These are phyloP conservation scores for Carex littledalei DNA, from an alignment of 176 grass and related monocot species.

Conservation along the genomic window DNA sequence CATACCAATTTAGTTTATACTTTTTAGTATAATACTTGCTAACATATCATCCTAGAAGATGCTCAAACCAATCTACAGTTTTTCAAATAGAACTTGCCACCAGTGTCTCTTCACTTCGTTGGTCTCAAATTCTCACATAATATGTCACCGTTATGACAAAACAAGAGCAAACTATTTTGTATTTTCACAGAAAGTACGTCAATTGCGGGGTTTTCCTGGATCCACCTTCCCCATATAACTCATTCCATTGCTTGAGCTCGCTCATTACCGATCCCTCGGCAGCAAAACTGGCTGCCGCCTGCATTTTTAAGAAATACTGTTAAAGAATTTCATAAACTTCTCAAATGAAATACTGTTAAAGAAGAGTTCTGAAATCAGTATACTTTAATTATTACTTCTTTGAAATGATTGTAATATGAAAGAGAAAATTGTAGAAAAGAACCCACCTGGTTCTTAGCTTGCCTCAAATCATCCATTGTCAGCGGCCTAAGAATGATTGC, in stretches of 20 bases:
- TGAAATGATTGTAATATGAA: not conserved
- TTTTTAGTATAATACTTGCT: not conserved
- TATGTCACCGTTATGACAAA: not conserved
- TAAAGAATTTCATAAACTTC: not conserved
- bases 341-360: not conserved
- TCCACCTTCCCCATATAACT: constrained; percentile 87
- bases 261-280: constrained; percentile 76
- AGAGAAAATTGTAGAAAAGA: not conserved
- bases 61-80: not conserved
- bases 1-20: not conserved
- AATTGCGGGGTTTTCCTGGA: constrained; percentile 89
- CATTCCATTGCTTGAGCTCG: constrained; percentile 94
- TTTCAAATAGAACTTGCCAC: not conserved
- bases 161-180: not conserved
- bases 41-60: not conserved
- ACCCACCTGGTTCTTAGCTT: constrained; percentile 85
- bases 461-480: constrained; percentile 77
- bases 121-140: constrained; percentile 16
- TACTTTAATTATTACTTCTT: not conserved
- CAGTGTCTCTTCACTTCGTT: not conserved
- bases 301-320: constrained; percentile 6
- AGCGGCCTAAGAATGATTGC: constrained; percentile 50
- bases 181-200: constrained; percentile 82
- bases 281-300: constrained; percentile 85
- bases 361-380: not conserved